phyloP scores from a whole-genome alignment of 31 red algal species.

The Odonthalia washingtoniensis region DNA sequence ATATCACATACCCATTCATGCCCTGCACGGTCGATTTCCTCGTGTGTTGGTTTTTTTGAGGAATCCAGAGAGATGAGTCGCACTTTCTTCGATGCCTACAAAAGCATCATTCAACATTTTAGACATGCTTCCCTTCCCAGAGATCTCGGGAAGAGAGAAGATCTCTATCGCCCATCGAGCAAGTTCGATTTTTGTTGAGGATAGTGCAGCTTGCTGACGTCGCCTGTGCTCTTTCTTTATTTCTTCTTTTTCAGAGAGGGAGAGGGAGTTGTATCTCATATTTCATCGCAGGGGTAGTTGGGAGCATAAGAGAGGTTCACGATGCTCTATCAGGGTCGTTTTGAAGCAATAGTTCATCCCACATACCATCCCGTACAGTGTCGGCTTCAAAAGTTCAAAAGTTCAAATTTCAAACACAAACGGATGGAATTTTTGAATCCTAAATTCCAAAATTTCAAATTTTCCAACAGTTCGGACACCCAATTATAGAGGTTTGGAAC shows the following conservation, averaged over 20 bases:
- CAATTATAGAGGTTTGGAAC: background rate
- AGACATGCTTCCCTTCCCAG: background rate
- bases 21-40: background rate
- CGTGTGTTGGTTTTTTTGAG: conserved; percentile 2
- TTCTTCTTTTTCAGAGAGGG: background rate
- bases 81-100: background rate
- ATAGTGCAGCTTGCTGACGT: background rate
- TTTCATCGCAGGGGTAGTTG: background rate
- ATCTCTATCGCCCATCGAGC: background rate
- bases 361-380: background rate
- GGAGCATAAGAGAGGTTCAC: background rate
- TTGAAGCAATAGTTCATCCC: background rate
- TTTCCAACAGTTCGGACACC: background rate
- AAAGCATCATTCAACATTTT: conserved; percentile 19
- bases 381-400: background rate
- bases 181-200: background rate
- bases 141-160: background rate
- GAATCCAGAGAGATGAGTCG: background rate
- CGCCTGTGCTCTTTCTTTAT: background rate
- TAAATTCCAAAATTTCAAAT: background rate
- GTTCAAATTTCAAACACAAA: background rate
- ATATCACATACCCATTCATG: conserved; percentile 26
- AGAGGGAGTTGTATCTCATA: background rate
- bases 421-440: background rate
- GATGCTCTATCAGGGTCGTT: background rate